Percentiles rank a stretch among this genome's conserved stretches.
phyloP scores from a whole-genome alignment of 495 filamentous ascomycete genomes.

The Aspergillus ostianus region DNA sequence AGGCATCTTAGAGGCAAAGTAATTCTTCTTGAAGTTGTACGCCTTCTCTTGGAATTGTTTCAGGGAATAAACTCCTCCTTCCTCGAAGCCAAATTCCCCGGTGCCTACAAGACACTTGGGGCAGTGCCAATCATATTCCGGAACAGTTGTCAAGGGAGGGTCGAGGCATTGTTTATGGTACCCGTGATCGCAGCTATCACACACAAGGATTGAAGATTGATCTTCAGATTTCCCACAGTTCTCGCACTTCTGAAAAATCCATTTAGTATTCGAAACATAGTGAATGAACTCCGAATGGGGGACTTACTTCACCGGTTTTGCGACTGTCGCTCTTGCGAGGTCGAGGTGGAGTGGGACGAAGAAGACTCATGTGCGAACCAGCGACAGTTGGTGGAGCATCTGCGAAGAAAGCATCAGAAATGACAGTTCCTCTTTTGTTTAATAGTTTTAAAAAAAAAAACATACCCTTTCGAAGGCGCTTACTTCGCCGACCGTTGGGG shows the following conservation, averaged over 20 bases:
- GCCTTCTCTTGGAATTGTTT: conserved; percentile 97
- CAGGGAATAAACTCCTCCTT: conserved; percentile 93
- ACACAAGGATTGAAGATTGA: conserved; percentile 65
- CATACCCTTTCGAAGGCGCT: conserved; percentile 89
- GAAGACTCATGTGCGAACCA: conserved; percentile 94
- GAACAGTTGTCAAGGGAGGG: conserved; percentile 71
- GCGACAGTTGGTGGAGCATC: conserved; percentile 86
- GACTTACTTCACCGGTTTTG: conserved; percentile 72
- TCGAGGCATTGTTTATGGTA: conserved; percentile 91
- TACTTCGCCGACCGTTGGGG: conserved; percentile 76
- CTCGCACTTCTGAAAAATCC: conserved; percentile 70
- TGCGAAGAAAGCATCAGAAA: conserved; percentile 34
- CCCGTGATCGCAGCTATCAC: conserved; percentile 87
- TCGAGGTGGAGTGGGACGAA: conserved; percentile 75
- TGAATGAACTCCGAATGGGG: background rate
- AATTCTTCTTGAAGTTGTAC: conserved; percentile 86
- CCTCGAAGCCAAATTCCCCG: conserved; percentile 96
- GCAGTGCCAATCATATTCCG: conserved; percentile 94
- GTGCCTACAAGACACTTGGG: conserved; percentile 94
- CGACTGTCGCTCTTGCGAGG: conserved; percentile 65
- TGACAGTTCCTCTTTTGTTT: background rate
- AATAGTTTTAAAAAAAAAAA: conserved; percentile 11
- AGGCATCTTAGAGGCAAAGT: conserved; percentile 89
- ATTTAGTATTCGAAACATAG: conserved; percentile 9
- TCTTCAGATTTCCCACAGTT: conserved; percentile 84